phyloP scores from a whole-genome alignment of 768 basidiomycete species.

The Lentinula sp. region DNA sequence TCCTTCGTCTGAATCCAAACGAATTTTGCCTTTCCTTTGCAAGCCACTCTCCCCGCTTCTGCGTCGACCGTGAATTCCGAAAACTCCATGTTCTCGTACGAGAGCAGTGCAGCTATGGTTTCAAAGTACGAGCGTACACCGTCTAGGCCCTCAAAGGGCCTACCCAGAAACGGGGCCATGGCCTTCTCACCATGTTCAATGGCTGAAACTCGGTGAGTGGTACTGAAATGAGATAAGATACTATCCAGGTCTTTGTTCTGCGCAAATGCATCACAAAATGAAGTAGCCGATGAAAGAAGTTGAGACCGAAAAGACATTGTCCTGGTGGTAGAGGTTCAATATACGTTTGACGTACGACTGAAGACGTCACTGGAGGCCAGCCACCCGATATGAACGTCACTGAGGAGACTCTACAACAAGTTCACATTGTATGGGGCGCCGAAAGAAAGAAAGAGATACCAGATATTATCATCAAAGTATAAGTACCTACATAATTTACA shows the following conservation, averaged over 20 bases:
- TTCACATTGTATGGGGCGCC: too few species aligned
- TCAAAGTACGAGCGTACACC: constrained; percentile 46
- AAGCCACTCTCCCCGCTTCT: constrained; percentile 42
- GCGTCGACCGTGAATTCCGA: constrained; percentile 49
- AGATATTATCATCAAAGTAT: background rate
- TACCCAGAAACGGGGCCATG: constrained; percentile 59
- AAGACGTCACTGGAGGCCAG: background rate
- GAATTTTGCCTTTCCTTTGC: constrained; percentile 49
- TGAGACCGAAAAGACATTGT: constrained; percentile 21
- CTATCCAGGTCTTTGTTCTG: constrained; percentile 30
- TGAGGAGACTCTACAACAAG: background rate
- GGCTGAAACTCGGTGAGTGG: constrained; percentile 32
- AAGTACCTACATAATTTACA: background rate
- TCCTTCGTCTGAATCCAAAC: constrained; percentile 48
- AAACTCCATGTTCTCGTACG: constrained; percentile 48
- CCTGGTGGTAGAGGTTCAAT: background rate
- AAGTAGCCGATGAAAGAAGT: constrained; percentile 37
- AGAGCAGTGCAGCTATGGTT: constrained; percentile 35
- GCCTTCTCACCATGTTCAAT: constrained; percentile 48
- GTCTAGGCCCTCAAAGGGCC: constrained; percentile 34
- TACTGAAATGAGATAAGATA: constrained; percentile 48
- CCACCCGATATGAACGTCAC: background rate
- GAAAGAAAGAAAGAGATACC: background rate
- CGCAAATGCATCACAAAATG: constrained; percentile 50
- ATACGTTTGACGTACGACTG: background rate